Conservation (phyloP, 164 flowering plant genomes). For the Akebia trifoliata region DNA sequence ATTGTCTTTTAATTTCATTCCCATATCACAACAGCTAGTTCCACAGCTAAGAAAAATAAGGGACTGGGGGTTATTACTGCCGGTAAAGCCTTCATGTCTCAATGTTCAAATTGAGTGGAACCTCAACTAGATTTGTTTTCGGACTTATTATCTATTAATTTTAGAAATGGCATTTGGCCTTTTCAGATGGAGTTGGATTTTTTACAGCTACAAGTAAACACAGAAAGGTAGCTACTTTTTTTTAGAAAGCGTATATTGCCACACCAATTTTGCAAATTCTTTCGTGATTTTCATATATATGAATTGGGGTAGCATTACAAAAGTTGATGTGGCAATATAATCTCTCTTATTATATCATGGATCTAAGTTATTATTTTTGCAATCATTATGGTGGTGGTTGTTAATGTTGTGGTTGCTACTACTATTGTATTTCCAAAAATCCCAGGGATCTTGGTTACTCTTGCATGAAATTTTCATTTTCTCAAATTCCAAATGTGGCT, state of each 20-base stretch:
- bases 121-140: neutral
- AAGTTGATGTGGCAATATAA: too few relatives aligned
- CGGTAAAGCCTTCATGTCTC: conserved; percentile 27
- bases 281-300: too few relatives aligned
- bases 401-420: too few relatives aligned
- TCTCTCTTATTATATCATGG: too few relatives aligned
- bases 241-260: too few relatives aligned
- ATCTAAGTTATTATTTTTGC: neutral
- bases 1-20: neutral
- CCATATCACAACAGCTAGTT: conserved; percentile 26
- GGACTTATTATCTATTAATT: neutral
- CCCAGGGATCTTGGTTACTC: too few relatives aligned
- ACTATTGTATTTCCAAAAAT: too few relatives aligned
- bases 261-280: too few relatives aligned
- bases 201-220: conserved; percentile 29
- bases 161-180: conserved; percentile 6
- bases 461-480: neutral
- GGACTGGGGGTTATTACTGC: conserved; percentile 25
- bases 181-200: conserved; percentile 38
- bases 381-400: neutral
- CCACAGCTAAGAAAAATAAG: conserved; percentile 27
- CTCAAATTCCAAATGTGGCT: neutral
- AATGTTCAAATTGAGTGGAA: neutral
- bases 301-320: too few relatives aligned
- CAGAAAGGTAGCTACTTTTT: conserved; percentile 38